Base-by-base conservation (phyloP, 345 rosid species). In the Barbarea vulgaris region DNA sequence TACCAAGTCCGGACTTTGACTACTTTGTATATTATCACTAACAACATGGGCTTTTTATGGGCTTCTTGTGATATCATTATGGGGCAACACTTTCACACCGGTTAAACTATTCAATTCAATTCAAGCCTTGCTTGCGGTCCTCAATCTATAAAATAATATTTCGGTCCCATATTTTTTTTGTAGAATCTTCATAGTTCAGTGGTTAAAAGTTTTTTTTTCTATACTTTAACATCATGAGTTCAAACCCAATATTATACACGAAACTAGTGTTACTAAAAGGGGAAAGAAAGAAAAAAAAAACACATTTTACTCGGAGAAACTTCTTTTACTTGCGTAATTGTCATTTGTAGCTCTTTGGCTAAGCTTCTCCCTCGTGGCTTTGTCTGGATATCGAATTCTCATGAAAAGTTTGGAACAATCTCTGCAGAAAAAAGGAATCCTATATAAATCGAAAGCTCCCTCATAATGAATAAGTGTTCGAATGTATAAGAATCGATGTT, bases 331-430 rank as follows among this genome's bases (percentile, higher is more conserved):
- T 91, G 97, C 14, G 17, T 80, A 59, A 54, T 54, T 48, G 96
- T 86, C 57, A 91, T 57, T 25, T 82, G 84, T 22, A 91, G 86
- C 81, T 91, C 97, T 48, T 72, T 76, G 2, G 90, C 88, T 71
- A 91, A 80, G 71, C 74, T n/a, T 80, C 75, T 90, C 97, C 77
- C 81, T 85, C 11, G 76, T 67, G 63, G 84, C 75, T 42, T 81
- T 79, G 76, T 94, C 83, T 27, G 97, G 99, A 84, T 86, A 91
- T 67, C 76, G 88, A 81, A n/a, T 90, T 83, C 80, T 84, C 86
- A 52, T 77, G 76, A 51, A 94, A 94, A 52, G 86, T 77, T 59
- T 79, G 70, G 34, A 74, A 56, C 19, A 94, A 85, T 64, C 73
- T 81, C 97, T 95, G 90, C 85, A 78, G 11, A 28, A 34, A 53